Base-by-base conservation (phyloP, 2,329 filamentous ascomycete genomes). In the Hyphodiscus sp. region DNA sequence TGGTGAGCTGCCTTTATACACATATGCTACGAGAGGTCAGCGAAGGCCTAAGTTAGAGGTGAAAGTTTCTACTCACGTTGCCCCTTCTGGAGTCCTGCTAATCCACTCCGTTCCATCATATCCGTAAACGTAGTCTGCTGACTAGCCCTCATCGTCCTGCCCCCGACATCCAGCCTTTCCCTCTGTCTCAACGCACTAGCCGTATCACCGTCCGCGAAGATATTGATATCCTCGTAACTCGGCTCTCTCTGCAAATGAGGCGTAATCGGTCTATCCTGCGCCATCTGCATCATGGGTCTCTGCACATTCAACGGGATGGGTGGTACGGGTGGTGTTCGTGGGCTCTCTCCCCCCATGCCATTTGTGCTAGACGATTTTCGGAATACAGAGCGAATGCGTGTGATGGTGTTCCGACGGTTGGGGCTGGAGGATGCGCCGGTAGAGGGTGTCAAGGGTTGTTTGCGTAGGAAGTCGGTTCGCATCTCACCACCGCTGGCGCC, bases 381-480 rank as follows among this genome's bases (percentile, higher is more conserved):
- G 55, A 67, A 67, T 18, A 68, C 47, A 6, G 62, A 65, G 8
- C 55, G 58, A 4, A 67, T 60, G 1, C 63, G 57, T 9, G 59
- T 49, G 9, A 63, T 51, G 1, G 58, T 63, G 16, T 49, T 47
- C 11, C 45, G 56, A 6, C 57, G 53, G 5, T 46, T 48, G 2
- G 57, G 57, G 2, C 52, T 52, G 42, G 46, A 54, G 16, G 20
- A 52, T 20, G 52, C 47, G 2, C 56, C 55, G 2, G 59, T 57
- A 0, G 61, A 65, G 1, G 63, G 61, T 4, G 61, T 61, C 13
- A 52, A 48, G 1, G 64, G 60, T 30, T 50, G 55, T 53, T 66
- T 68, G 62, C 74, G 76, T 42, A 77, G 75, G 61, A 82, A 82
- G 62, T 82, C 80, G 41, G 73, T 75, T 50, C 79, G 74, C 55